Conservation (phyloP, 176 grass and related monocot genomes). For the Eragrostis nindensis region DNA sequence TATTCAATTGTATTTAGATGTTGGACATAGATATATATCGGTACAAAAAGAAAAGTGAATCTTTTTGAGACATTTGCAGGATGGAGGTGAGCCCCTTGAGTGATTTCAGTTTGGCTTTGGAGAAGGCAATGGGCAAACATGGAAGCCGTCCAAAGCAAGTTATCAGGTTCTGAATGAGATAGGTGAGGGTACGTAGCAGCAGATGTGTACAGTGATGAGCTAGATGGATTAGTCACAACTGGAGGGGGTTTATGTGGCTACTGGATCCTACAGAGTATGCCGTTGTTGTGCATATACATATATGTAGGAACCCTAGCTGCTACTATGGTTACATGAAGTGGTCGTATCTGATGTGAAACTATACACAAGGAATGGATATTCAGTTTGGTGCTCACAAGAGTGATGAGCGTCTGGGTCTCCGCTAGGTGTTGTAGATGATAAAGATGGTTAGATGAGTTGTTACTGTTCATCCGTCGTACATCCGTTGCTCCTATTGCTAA, state of each 20-base stretch:
- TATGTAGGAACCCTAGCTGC: too few species aligned
- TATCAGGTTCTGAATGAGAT: constrained; percentile 62
- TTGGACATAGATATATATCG: neutral
- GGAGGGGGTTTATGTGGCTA: neutral
- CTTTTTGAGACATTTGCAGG: constrained; percentile 45
- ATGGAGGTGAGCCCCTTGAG: constrained; percentile 73
- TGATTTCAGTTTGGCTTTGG: constrained; percentile 68
- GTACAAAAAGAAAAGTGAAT: neutral
- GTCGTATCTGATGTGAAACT: too few species aligned
- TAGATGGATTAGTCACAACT: neutral
- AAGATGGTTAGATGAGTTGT: too few species aligned
- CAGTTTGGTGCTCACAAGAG: too few species aligned
- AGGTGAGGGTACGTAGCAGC: too few species aligned
- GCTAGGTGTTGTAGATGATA: too few species aligned
- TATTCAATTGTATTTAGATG: neutral
- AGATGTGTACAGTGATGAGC: neutral
- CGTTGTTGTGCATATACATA: neutral
- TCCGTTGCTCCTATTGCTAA: too few species aligned
- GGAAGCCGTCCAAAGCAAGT: constrained; percentile 87
- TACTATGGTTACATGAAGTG: too few species aligned
- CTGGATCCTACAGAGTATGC: neutral
- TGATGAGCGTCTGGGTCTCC: too few species aligned
- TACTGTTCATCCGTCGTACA: too few species aligned
- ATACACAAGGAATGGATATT: too few species aligned
- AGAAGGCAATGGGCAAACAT: constrained; percentile 78